Base-by-base conservation (phyloP, 2,329 filamentous ascomycete species). In the Ascochyta fabae region DNA sequence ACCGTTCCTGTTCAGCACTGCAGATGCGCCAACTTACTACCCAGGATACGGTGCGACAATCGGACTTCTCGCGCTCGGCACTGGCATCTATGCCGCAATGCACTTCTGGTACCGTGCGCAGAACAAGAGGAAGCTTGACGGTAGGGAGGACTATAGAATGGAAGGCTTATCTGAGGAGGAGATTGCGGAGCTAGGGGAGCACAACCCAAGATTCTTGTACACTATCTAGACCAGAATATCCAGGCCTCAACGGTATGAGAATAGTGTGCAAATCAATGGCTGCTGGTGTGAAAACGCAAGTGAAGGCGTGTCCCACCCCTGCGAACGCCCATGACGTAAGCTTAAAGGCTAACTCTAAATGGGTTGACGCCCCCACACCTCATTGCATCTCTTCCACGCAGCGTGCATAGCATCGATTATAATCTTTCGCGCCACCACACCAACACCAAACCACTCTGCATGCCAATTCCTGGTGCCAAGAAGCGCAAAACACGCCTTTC, bases 401-500 rank as follows among this genome's bases (percentile, higher is more conserved):
- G 16, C n/a, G 10, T 22, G 38, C n/a, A 31, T n/a, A 38, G 10
- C 22, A 16, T 29, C 24, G 16, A 24, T 29, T 44, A 8, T 26
- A 13, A 39, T 10, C 24, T 33, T 47, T 12, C 13, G 10, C 19
- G 26, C 41, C 16, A 51, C n/a, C 33, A 35, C 29, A n/a, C 12
- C 35, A 19, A 39, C 10, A 26, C 2, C 19, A 16, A 9, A 44
- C 13, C 5, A 42, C 12, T 15, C 57, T 63, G 62, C 15, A 71
- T 71, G 68, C 66, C 64, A 51, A 62, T 55, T 34, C 58, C 57
- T 15, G 61, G 65, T 51, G 58, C 66, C 4, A 72, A 72, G 35
- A 70, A 70, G 48, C 66, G 68, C 48, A 71, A 70, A 49, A 67
- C 55, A 36, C 64, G 64, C 45, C 69, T 68, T 52, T 66, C 66